A percentile compares a stretch with the other conserved stretches of the same genome.
Evolutionary conservation across 1,139 yeast species (phyloP).

Genomic region (Geotrichum citri-aurantii): DNA sequence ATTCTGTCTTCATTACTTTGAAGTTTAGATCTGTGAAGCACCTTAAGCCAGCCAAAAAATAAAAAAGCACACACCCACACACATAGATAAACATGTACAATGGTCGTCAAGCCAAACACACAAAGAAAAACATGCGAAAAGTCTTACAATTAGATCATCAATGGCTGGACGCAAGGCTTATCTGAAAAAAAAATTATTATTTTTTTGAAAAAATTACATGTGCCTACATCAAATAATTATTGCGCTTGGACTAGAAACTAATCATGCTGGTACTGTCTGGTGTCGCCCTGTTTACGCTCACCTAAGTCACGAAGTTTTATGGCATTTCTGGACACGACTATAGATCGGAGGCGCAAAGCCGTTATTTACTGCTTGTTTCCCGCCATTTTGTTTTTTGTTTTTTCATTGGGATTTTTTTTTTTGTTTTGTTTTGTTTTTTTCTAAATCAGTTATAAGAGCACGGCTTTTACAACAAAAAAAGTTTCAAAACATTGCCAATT

Average conservation of each 20-base stretch:
- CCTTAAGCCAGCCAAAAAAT: not conserved
- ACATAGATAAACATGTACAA: too few relatives aligned
- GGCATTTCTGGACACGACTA: not conserved
- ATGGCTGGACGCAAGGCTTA: not conserved
- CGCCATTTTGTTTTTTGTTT: not conserved
- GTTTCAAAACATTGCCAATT: not conserved
- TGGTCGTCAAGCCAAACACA: not conserved
- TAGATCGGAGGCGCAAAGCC: not conserved
- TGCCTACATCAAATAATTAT: too few relatives aligned
- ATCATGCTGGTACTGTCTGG: not conserved
- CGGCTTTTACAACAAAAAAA: not conserved
- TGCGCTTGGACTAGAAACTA: not conserved
- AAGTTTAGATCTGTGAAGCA: not conserved
- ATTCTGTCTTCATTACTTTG: not conserved
- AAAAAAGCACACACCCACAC: not conserved
- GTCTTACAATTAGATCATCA: not conserved
- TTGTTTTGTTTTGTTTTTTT: too few relatives aligned
- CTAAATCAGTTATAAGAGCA: not conserved
- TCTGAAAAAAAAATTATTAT: not conserved
- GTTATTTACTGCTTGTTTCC: not conserved
- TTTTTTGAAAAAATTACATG: too few relatives aligned
- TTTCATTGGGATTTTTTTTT: not conserved
- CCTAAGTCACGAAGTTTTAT: too few relatives aligned
- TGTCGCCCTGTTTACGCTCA: not conserved
- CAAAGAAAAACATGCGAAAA: not conserved